Conservation (phyloP, 2,329 filamentous ascomycete species). For the Calonectria crousiana region DNA sequence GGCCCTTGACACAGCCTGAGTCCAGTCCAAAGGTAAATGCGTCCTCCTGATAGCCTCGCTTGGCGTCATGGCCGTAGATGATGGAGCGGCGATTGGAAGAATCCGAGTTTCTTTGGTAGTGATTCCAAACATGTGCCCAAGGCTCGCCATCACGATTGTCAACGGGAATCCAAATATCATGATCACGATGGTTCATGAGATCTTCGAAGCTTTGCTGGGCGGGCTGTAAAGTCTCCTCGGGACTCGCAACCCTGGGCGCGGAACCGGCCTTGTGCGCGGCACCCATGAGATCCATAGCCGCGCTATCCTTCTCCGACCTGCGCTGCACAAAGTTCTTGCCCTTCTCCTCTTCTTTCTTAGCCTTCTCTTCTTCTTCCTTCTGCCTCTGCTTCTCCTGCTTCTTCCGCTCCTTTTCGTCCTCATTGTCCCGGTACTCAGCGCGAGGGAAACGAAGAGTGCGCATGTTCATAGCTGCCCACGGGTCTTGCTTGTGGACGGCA, state of each 20-base stretch:
- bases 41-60: conserved; percentile 70
- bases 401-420: conserved; percentile 39
- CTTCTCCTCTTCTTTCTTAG: conserved; percentile 10
- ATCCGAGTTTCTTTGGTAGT: conserved; percentile 55
- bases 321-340: neutral
- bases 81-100: conserved; percentile 69
- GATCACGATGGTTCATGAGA: conserved; percentile 41
- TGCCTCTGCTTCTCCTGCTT: conserved; percentile 30
- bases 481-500: conserved; percentile 76
- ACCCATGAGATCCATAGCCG: neutral
- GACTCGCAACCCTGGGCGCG: neutral
- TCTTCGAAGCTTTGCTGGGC: conserved; percentile 16
- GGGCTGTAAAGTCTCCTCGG: neutral
- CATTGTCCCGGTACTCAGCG: conserved; percentile 53
- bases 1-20: conserved; percentile 83
- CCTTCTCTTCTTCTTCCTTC: conserved; percentile 14
- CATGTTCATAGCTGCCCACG: conserved; percentile 92
- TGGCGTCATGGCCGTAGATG: conserved; percentile 89
- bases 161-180: conserved; percentile 51
- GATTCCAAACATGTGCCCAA: conserved; percentile 77
- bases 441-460: conserved; percentile 75
- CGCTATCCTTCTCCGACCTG: neutral
- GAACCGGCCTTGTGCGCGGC: neutral
- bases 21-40: conserved; percentile 88
- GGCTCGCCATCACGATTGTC: conserved; percentile 66